These are phyloP conservation scores for Cyphellophora europaea DNA, from an alignment of 2,329 filamentous ascomycete species.

Conservation along the genomic window DNA sequence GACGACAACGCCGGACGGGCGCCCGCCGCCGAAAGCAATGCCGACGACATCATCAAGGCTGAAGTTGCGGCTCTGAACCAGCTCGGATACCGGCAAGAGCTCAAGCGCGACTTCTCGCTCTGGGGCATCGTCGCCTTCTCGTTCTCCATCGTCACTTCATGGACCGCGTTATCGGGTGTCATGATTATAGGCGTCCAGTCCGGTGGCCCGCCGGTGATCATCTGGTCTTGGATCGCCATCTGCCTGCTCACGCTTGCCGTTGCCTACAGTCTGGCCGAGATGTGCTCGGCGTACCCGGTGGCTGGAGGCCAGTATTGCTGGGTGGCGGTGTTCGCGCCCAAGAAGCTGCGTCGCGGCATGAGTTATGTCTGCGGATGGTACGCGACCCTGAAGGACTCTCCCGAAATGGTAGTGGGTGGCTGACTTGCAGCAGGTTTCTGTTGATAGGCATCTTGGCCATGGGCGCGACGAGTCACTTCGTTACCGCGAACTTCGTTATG, in stretches of 20 bases:
- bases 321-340: slow-evolving; percentile 1
- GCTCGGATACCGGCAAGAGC: slow-evolving; percentile 28
- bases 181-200: slow-evolving; percentile 47
- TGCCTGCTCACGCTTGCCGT: slow-evolving; percentile 43
- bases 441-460: slow-evolving; percentile 29
- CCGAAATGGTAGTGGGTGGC: slow-evolving; percentile 22
- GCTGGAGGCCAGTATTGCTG: slow-evolving; percentile 32
- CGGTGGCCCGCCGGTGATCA: slow-evolving; percentile 50
- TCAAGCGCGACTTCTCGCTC: slow-evolving; percentile 47
- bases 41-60: background rate
- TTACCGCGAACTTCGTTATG: slow-evolving; percentile 43
- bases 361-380: slow-evolving; percentile 1
- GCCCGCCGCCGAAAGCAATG: background rate
- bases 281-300: slow-evolving; percentile 37
- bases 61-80: background rate
- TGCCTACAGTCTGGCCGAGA: slow-evolving; percentile 51
- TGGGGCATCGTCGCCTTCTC: slow-evolving; percentile 51
- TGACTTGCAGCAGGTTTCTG: slow-evolving; percentile 28
- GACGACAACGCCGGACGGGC: too few relatives aligned
- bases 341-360: background rate
- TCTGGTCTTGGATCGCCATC: slow-evolving; percentile 48
- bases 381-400: slow-evolving; percentile 46
- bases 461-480: slow-evolving; percentile 18
- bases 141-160: slow-evolving; percentile 50
- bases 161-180: slow-evolving; percentile 48